Conservation (phyloP, 345 rosid genomes). For the Diplotaxis tenuifolia region DNA sequence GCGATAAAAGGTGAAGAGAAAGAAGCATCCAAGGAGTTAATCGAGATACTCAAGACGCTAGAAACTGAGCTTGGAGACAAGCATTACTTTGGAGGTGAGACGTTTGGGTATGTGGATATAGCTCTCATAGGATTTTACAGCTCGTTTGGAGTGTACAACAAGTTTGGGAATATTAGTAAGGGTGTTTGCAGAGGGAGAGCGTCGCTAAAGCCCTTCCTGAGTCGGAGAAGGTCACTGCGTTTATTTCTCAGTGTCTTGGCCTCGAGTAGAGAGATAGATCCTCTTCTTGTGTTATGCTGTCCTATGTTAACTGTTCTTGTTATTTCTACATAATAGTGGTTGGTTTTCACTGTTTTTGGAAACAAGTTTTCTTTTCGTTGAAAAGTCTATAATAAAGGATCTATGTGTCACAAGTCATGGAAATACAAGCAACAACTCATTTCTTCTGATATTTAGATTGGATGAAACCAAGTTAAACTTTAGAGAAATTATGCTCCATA, state of each 20-base stretch:
- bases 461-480: too few relatives aligned
- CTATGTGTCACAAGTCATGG: too few relatives aligned
- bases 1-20: constrained; percentile 15
- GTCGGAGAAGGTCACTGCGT: not conserved
- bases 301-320: too few relatives aligned
- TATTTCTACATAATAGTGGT: too few relatives aligned
- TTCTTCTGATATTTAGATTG: too few relatives aligned
- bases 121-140: constrained; percentile 17
- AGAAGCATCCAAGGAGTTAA: constrained; percentile 22
- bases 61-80: constrained; percentile 25
- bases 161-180: constrained; percentile 3
- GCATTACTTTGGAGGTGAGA: too few relatives aligned
- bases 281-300: not conserved
- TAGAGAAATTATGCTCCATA: too few relatives aligned
- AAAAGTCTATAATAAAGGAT: too few relatives aligned
- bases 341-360: too few relatives aligned
- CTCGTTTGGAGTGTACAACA: constrained; percentile 15
- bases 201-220: constrained; percentile 10
- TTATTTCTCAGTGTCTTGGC: not conserved
- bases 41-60: constrained; percentile 20
- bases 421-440: too few relatives aligned
- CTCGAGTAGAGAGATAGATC: constrained; percentile 12
- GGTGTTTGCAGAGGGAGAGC: constrained; percentile 23
- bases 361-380: too few relatives aligned
- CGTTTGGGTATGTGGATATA: constrained; percentile 29